Conservation (phyloP, 139 green algal species). For the Penium margaritaceum region DNA sequence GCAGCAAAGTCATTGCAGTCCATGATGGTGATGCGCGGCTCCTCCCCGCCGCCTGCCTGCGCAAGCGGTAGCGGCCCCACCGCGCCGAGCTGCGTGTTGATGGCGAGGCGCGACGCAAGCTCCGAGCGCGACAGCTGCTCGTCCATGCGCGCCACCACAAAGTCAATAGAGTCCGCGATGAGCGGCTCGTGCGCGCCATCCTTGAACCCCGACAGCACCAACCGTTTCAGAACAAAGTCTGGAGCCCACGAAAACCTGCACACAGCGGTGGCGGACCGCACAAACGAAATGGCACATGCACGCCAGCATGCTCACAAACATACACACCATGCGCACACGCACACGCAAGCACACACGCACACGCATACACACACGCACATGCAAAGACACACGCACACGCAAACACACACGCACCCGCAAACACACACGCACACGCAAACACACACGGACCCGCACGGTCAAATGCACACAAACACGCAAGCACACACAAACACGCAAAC, state of each 20-base stretch:
- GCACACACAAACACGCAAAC: no score
- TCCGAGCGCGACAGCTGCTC: not conserved
- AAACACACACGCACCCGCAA: no score
- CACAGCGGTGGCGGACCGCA: no score
- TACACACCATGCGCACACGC: not conserved
- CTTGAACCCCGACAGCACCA: slow-evolving; percentile 23
- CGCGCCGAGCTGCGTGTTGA: slow-evolving; percentile 17
- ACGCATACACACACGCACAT: no score
- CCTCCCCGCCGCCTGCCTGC: not conserved
- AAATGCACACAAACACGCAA: no score
- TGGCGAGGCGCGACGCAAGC: slow-evolving; percentile 23
- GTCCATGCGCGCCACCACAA: slow-evolving; percentile 28
- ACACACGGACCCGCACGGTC: no score
- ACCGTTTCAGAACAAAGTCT: slow-evolving; percentile 37
- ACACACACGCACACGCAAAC: no score
- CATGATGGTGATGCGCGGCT: slow-evolving; percentile 29
- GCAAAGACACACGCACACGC: no score
- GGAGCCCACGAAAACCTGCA: slow-evolving; percentile 32
- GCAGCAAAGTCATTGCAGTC: slow-evolving; percentile 22
- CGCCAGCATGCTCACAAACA: not conserved
- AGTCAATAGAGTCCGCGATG: slow-evolving; percentile 40
- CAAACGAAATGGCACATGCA: not conserved
- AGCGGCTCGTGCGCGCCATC: slow-evolving; percentile 25
- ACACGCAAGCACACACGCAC: slow-evolving; percentile 1
- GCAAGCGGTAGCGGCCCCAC: slow-evolving; percentile 7